Evolutionary conservation across 2,329 filamentous ascomycete genomes (phyloP), one percentile per base, ranked within the genome.

Genomic region (Xylariaceae sp.): DNA sequence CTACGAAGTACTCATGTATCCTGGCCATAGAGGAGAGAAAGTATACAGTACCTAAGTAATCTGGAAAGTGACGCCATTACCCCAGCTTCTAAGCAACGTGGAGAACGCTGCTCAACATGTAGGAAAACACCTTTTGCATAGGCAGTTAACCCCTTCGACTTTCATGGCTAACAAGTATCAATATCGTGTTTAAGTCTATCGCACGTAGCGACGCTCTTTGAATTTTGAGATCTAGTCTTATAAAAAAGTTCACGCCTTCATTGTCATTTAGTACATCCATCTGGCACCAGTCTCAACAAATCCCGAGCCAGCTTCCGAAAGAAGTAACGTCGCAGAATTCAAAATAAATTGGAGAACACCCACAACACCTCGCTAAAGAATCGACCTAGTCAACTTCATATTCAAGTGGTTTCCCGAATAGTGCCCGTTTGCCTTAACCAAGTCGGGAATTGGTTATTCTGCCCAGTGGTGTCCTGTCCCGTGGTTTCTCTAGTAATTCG

Each of bases 401-500:
- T 31, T 33, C 24, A 29, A 37, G 21, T 6, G 43, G 17, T 41
- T 5, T 19, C 36, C 14, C 6, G 8, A 31, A 23, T 28, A 17
- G 11, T 39, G 29, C 3, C 23, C 26, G n/a, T 24, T 16, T 26
- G 19, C 40, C 11, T 67, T 53, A 71, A 29, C 66, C 66, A 41
- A 71, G 62, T 14, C 66, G 66, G 21, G 65, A 55, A 48, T 63
- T 70, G 3, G 64, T 56, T 6, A 77, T 68, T 16, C 75, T 68
- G 6, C 74, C 74, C 14, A 80, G 62, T 0, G 78, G 76, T 36
- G 77, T 79, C 58, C 79, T 74, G 45, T 82, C 80, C 28, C 78
- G 73, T 4, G 79, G 78, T 69, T 84, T 85, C 67, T 85, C 82
- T 29, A 85, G 71, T 56, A 85, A 66, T 53, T 84, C 80, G 1